Evolutionary conservation across 2,329 filamentous ascomycete species (phyloP), one percentile per base, ranked within the genome.

Genomic region (Nothomitra cinnamomea): DNA sequence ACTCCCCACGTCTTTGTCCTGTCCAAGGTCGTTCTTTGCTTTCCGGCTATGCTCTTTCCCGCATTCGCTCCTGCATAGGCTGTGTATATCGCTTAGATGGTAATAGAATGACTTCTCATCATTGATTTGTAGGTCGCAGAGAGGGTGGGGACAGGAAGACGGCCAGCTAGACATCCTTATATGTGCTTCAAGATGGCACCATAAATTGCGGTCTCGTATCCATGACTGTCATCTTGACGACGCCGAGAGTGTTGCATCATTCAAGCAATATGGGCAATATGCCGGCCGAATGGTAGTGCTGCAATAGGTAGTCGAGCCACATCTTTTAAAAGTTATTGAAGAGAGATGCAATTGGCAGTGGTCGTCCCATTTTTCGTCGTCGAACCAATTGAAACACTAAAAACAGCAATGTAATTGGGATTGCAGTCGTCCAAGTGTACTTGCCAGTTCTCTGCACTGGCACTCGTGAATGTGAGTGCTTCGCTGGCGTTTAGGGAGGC

Each of bases 71-170:
- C 17, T 45, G 17, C 17, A n/a, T 21, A 56, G 47, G 28, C 51
- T 40, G 19, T 56, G 52, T 21, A 47, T 21, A 17, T 56, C 52
- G 25, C 45, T 45, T 17, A 56, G 52, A 21, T 54, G 52, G 25
- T 51, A 56, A 2, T 42, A 40, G 13, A 55, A 55, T 22, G 32
- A 42, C 21, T 7, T 53, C 22, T 51, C 51, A 41, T 53, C 36
- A 8, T 51, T 6, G 15, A 55, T 25, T 25, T 50, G 47, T 25
- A 45, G 8, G 24, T 45, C 24, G 41, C 41, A 45, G 41, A 45
- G 41, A 45, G 41, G 41, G 41, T 45, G 41, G 8, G 41, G 41
- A 45, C 41, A 45, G 24, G 7, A 17, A 45, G 41, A 45, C n/a
- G 17, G 41, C 41, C 41, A 45, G 24, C n/a, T 22, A 2, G 41